These are phyloP conservation scores for Bondarzewia mesenterica DNA, from an alignment of 1,284 basidiomycete species.

Conservation along the genomic window DNA sequence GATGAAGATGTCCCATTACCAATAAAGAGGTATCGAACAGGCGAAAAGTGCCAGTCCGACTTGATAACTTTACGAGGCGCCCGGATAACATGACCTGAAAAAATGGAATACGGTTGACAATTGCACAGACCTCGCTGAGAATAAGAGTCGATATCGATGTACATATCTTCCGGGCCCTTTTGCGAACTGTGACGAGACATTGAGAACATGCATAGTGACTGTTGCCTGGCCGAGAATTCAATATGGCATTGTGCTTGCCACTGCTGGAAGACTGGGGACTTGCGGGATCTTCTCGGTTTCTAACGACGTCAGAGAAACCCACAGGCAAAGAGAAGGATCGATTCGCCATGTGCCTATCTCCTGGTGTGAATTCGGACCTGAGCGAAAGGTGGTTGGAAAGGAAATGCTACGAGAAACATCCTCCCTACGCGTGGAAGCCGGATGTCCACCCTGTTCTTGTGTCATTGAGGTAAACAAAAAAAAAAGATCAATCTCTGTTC, in stretches of 20 bases:
- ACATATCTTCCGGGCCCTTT: constrained; percentile 5
- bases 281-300: background rate
- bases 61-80: no score
- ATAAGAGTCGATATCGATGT: constrained; percentile 7
- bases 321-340: background rate
- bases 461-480: no score
- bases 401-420: no score
- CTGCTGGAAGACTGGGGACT: background rate
- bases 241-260: background rate
- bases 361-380: no score
- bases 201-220: background rate
- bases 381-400: no score
- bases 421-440: no score
- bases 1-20: background rate
- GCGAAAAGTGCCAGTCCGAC: no score
- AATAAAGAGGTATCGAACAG: no score
- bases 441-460: no score
- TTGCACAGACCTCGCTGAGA: constrained; percentile 8
- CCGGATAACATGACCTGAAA: background rate
- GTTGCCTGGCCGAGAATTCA: background rate
- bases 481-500: no score
- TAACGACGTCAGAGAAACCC: no score
- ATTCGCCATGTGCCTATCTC: constrained; percentile 1
- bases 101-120: no score
- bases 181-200: constrained; percentile 4